Conservation (phyloP, 73 alveolate genomes). For the Stentor coeruleus region DNA sequence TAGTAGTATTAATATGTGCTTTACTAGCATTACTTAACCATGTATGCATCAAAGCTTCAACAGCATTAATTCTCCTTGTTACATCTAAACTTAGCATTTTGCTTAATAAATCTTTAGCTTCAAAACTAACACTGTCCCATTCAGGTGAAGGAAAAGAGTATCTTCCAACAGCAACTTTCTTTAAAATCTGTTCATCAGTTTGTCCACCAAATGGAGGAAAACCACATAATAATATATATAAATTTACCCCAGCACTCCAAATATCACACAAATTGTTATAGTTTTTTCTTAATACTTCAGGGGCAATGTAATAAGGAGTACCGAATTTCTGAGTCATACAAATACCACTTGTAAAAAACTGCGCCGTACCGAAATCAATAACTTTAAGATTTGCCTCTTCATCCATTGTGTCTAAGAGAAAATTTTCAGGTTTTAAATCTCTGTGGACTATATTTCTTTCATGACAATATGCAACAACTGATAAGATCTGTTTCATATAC, state of each 20-base stretch:
- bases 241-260: constrained; percentile 69
- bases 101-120: constrained; percentile 57
- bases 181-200: constrained; percentile 46
- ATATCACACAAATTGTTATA: constrained; percentile 64
- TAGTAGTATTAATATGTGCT: not conserved
- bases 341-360: constrained; percentile 34
- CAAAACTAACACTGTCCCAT: constrained; percentile 39
- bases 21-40: constrained; percentile 27
- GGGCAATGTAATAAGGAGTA: constrained; percentile 71
- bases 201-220: constrained; percentile 67
- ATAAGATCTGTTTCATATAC: constrained; percentile 62
- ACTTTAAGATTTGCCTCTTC: constrained; percentile 44
- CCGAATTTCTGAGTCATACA: constrained; percentile 41
- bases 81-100: constrained; percentile 41
- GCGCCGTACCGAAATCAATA: constrained; percentile 56
- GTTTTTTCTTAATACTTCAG: constrained; percentile 60
- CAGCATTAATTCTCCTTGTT: constrained; percentile 39
- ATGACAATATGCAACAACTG: constrained; percentile 81
- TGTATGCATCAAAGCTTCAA: constrained; percentile 42
- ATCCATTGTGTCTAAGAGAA: constrained; percentile 59
- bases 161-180: constrained; percentile 48
- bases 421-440: constrained; percentile 87
- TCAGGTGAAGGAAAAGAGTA: constrained; percentile 43
- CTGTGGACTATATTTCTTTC: constrained; percentile 75
- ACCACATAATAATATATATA: constrained; percentile 65